A percentile compares a stretch with the other conserved stretches of the same genome.
phyloP scores from a whole-genome alignment of 352 stramenopile genomes.

The Albugo candida region DNA sequence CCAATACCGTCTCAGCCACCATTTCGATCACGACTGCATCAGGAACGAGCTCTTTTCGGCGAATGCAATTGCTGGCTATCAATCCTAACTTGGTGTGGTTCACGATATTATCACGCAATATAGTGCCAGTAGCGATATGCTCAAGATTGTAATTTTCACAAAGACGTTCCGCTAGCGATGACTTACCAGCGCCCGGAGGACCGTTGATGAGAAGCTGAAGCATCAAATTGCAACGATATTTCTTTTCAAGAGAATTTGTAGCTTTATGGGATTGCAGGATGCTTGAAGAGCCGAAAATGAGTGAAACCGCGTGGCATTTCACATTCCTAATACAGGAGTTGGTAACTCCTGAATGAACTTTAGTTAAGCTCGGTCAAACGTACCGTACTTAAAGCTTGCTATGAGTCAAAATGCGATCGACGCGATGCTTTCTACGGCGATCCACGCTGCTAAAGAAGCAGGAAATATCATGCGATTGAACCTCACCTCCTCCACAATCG shows the following conservation, averaged over 20 bases:
- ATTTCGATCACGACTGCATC: conserved; percentile 62
- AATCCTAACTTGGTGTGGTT: conserved; percentile 25
- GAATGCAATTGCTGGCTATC: conserved; percentile 47
- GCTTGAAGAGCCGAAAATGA: too few relatives aligned
- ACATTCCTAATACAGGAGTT: too few relatives aligned
- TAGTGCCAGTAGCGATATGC: conserved; percentile 37
- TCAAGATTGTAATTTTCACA: conserved; percentile 35
- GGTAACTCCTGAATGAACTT: too few relatives aligned
- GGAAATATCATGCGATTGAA: conserved; percentile 54
- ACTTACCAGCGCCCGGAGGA: conserved; percentile 43
- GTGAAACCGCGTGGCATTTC: too few relatives aligned
- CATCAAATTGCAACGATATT: conserved; percentile 10
- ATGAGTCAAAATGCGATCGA: too few relatives aligned
- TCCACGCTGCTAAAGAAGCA: conserved; percentile 29
- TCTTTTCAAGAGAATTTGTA: too few relatives aligned
- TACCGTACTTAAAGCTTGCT: too few relatives aligned
- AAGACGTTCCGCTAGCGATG: conserved; percentile 35
- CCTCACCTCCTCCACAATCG: conserved; percentile 29
- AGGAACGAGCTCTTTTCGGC: conserved; percentile 34
- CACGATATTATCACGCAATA: conserved; percentile 55
- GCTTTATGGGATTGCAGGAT: too few relatives aligned
- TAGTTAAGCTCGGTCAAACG: too few relatives aligned
- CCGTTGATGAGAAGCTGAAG: conserved; percentile 56
- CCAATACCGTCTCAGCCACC: conserved; percentile 34
- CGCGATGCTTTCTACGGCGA: conserved; percentile 26